Conservation (phyloP, 106 monocot genomes). For the Xerophyta viscosa region DNA sequence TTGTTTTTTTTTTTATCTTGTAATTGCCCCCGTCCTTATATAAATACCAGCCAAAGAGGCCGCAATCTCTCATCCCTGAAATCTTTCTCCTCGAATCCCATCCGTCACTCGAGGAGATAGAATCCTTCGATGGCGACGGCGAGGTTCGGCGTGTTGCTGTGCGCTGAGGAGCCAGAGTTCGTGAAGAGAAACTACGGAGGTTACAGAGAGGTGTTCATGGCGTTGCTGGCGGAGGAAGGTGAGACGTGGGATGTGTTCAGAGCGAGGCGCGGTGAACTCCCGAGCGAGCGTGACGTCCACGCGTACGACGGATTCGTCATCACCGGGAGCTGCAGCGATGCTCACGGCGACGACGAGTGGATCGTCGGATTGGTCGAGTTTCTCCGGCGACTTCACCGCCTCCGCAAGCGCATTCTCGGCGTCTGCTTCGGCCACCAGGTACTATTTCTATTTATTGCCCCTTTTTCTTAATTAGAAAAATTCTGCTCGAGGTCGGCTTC, state of each 20-base stretch:
- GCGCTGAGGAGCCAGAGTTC: conserved; percentile 86
- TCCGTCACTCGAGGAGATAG: conserved; percentile 12
- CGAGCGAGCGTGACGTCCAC: conserved; percentile 16
- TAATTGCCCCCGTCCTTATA: neutral
- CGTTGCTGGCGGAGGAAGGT: conserved; percentile 41
- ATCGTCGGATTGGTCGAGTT: conserved; percentile 44
- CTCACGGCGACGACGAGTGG: conserved; percentile 74
- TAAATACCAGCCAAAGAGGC: neutral
- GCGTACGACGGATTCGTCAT: conserved; percentile 75
- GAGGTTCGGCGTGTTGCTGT: conserved; percentile 62
- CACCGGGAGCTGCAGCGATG: conserved; percentile 82
- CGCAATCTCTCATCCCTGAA: neutral
- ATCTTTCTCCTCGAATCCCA: neutral
- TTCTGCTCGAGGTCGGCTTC: neutral
- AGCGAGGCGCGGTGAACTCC: conserved; percentile 44
- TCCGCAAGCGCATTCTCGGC: conserved; percentile 64
- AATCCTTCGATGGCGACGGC: no score
- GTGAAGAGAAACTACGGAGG: conserved; percentile 73
- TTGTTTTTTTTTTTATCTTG: neutral
- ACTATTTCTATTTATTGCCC: neutral
- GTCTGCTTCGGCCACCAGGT: conserved; percentile 98
- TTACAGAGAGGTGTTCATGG: conserved; percentile 61
- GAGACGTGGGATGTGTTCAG: conserved; percentile 62
- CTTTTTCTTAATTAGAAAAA: neutral
- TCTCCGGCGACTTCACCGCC: conserved; percentile 21